Conservation (phyloP, 2,329 filamentous ascomycete genomes). For the Keithomyces neogunnii region DNA sequence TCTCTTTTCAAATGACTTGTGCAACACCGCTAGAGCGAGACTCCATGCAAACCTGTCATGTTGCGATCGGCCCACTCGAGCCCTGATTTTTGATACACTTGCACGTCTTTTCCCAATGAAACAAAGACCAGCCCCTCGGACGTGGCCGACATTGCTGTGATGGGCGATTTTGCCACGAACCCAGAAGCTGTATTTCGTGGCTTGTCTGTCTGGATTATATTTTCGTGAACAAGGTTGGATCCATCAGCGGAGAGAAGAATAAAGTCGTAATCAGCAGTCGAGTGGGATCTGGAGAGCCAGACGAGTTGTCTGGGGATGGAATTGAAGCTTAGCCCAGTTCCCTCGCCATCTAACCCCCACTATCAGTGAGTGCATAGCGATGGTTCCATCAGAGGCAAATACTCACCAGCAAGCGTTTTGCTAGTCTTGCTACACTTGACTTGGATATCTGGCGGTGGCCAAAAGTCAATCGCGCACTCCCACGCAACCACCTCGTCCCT, state of each 20-base stretch:
- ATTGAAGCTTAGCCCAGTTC: slow-evolving; percentile 1
- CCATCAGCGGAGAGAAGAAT: slow-evolving; percentile 9
- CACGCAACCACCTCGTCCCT: slow-evolving; percentile 9
- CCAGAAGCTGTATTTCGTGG: slow-evolving; percentile 4
- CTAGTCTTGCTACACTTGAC: slow-evolving; percentile 9
- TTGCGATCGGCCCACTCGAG: slow-evolving; percentile 4
- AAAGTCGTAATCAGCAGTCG: slow-evolving; percentile 7
- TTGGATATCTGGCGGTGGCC: slow-evolving; percentile 7
- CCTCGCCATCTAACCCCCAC: slow-evolving; percentile 5
- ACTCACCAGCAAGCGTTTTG: slow-evolving; percentile 9
- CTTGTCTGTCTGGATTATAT: slow-evolving; percentile 6
- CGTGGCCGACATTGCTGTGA: slow-evolving; percentile 10
- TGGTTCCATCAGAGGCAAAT: too few relatives aligned
- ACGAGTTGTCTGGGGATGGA: slow-evolving; percentile 9
- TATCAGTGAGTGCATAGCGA: background rate
- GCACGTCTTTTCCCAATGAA: slow-evolving; percentile 9
- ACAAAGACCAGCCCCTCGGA: slow-evolving; percentile 12
- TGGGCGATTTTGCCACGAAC: slow-evolving; percentile 5
- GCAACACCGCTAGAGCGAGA: background rate
- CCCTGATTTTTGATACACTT: slow-evolving; percentile 8
- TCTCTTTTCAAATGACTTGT: background rate
- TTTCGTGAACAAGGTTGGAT: slow-evolving; percentile 9
- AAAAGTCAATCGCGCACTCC: slow-evolving; percentile 12
- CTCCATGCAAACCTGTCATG: slow-evolving; percentile 5
- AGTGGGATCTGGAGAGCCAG: slow-evolving; percentile 9